A percentile compares a stretch with the other conserved stretches of the same genome.
phyloP scores from a whole-genome alignment of 1,284 basidiomycete species.

The Cutaneotrichosporon sp. region DNA sequence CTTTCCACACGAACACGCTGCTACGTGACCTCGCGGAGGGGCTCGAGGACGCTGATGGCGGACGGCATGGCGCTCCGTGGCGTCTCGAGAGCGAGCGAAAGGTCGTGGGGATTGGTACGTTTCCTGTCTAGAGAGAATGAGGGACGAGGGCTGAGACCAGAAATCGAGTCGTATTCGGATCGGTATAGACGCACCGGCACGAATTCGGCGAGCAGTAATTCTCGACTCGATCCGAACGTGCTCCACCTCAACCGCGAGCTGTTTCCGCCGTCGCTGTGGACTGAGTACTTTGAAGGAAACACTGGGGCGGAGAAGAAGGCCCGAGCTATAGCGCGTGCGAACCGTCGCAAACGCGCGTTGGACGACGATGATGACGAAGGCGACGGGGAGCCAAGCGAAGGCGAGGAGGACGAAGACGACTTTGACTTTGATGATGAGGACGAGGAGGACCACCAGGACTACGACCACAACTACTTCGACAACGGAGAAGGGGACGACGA shows the following conservation, averaged over 20 bases:
- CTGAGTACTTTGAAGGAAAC: constrained; percentile 46
- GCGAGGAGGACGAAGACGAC: constrained; percentile 35
- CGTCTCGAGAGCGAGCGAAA: constrained; percentile 43
- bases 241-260: constrained; percentile 40
- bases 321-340: constrained; percentile 10
- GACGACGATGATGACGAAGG: constrained; percentile 21
- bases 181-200: constrained; percentile 27
- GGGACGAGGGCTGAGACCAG: constrained; percentile 24
- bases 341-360: constrained; percentile 14
- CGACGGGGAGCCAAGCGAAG: constrained; percentile 15
- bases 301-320: constrained; percentile 8
- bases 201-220: constrained; percentile 12
- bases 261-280: constrained; percentile 50
- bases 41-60: constrained; percentile 7
- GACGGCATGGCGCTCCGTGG: constrained; percentile 35
- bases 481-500: constrained; percentile 42
- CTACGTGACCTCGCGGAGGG: constrained; percentile 29
- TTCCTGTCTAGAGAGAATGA: background rate
- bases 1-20: constrained; percentile 29
- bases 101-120: constrained; percentile 46
- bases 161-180: constrained; percentile 52
- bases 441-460: constrained; percentile 51
- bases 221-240: constrained; percentile 39
- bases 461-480: constrained; percentile 54
- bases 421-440: constrained; percentile 51